Evolutionary conservation across 1,284 basidiomycete genomes (phyloP), one percentile per base, ranked within the genome.

Genomic region (Tylopilus orsonianus): DNA sequence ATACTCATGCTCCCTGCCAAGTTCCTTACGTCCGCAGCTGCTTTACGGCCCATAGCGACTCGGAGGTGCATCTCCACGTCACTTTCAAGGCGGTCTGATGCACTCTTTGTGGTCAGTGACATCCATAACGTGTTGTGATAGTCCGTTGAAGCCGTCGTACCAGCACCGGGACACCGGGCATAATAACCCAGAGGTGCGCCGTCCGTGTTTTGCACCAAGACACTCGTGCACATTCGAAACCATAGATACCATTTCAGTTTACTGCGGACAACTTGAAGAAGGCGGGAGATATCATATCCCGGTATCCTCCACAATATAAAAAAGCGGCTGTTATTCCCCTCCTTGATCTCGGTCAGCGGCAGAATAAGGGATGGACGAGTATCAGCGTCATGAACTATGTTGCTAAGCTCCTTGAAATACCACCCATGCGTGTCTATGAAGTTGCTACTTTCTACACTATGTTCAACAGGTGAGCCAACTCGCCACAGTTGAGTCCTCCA

Each of bases 391-490:
- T 99, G 96, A 98, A 99, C 74, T 92, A 94, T 62, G 88, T 99
- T 40, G 96, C 96, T 2, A 85, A 87, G 55, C 73, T 96, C 32
- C 79, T 99, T 46, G 93, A 92, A 64, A 92, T 99, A 85, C 92
- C 91, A 8, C 91, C 93, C 46, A 99, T 99, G 97, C 87, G 96
- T 16, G 97, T 99, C 6, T 99, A 99, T 71, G 97, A 99, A 74
- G 97, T 99, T 44, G 96, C 97, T 12, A 97, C 94, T 10, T 99
- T 99, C 75, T 99, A 99, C 73, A 99, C 96, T 58, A 98, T 99
- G 96, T 98, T 93, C 78, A 97, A 96, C 76, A 82, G 92, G 88
- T 88, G 51, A 61, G 78, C 49, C 14, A 38, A 46, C 47, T 34
- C 29, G 20, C 20, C 29, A 23, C 42, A 9, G 14, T 35, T 29